These are phyloP conservation scores for Beauveria bassiana DNA, from an alignment of 2,329 filamentous ascomycete species.

Conservation along the genomic window DNA sequence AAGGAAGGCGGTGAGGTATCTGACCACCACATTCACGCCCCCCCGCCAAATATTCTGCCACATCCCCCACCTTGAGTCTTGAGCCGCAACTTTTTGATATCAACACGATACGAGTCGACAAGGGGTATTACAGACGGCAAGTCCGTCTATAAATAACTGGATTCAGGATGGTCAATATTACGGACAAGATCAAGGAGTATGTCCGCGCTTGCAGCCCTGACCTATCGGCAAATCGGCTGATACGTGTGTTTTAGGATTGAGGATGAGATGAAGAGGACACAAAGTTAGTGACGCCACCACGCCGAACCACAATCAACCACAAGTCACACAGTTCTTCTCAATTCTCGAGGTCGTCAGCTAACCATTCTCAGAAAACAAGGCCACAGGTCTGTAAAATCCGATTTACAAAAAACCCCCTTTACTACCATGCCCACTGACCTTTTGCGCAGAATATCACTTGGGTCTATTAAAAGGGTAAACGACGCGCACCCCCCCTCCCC, in stretches of 20 bases:
- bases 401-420: not conserved
- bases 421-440: constrained; percentile 5
- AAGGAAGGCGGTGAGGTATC: constrained; percentile 14
- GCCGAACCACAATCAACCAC: no score
- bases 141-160: constrained; percentile 24
- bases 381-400: constrained; percentile 64
- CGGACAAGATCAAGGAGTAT: constrained; percentile 99
- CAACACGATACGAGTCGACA: not conserved
- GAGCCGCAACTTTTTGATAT: constrained; percentile 5
- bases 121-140: constrained; percentile 19
- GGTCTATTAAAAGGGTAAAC: constrained; percentile 88
- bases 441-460: constrained; percentile 86
- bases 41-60: constrained; percentile 19
- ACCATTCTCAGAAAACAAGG: constrained; percentile 77
- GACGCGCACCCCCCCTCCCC: not conserved
- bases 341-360: constrained; percentile 16
- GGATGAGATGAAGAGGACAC: constrained; percentile 98
- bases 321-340: not conserved
- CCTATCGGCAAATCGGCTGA: constrained; percentile 17
- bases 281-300: constrained; percentile 57
- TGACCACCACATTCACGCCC: not conserved
- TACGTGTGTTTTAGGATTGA: constrained; percentile 67
- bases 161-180: constrained; percentile 91
- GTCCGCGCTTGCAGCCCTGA: constrained; percentile 21
- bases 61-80: constrained; percentile 20